A percentile compares a stretch with the other conserved stretches of the same genome.
phyloP scores from a whole-genome alignment of 2,329 filamentous ascomycete genomes.

The Cylindrodendrum hubeiense region DNA sequence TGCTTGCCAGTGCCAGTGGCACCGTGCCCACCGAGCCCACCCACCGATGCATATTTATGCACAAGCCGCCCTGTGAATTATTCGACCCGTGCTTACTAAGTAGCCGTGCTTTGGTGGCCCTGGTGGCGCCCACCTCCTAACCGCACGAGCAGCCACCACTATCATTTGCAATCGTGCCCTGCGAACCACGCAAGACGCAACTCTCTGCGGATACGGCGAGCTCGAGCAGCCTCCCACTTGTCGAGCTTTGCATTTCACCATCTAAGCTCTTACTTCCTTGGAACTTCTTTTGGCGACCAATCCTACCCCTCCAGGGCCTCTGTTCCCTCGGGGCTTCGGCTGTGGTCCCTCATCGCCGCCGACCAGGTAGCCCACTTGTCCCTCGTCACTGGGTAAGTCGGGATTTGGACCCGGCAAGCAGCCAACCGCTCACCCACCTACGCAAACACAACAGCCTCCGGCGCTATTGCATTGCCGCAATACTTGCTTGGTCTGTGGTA shows the following conservation, averaged over 20 bases:
- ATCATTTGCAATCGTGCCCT: constrained; percentile 29
- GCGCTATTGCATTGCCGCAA: constrained; percentile 11
- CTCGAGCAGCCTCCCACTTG: constrained; percentile 4
- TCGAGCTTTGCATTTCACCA: constrained; percentile 16
- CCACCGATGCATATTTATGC: constrained; percentile 6
- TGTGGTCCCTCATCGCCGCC: constrained; percentile 31
- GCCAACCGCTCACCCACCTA: constrained; percentile 6
- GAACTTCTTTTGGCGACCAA: constrained; percentile 12
- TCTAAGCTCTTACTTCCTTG: constrained; percentile 6
- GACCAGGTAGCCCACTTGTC: constrained; percentile 34
- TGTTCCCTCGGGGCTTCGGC: constrained; percentile 18
- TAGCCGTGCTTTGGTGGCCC: constrained; percentile 13
- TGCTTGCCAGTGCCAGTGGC: background rate
- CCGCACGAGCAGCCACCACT: constrained; percentile 28
- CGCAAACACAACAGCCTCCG: constrained; percentile 1
- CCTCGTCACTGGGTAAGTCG: constrained; percentile 44
- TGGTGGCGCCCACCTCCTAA: constrained; percentile 27
- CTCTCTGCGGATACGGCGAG: constrained; percentile 5
- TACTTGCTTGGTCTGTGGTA: constrained; percentile 19
- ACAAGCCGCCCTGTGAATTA: background rate
- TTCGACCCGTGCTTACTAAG: constrained; percentile 19
- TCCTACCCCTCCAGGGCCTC: constrained; percentile 21
- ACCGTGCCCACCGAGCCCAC: background rate
- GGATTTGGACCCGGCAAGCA: constrained; percentile 31
- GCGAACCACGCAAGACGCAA: constrained; percentile 15